Evolutionary conservation across 306 rosid species (phyloP).

Genomic region (Hippophae rhamnoides): DNA sequence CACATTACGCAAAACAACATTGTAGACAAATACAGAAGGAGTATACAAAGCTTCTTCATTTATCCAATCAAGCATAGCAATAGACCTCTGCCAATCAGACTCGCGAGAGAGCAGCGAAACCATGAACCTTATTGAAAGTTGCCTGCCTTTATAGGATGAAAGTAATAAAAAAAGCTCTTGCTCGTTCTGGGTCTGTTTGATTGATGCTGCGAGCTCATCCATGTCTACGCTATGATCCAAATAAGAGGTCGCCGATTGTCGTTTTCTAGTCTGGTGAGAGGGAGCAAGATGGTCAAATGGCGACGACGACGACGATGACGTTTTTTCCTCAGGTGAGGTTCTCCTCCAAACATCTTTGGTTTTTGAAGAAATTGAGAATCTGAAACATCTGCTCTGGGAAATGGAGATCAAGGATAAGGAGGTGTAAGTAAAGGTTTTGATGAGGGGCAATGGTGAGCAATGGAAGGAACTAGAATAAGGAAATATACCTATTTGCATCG

Average conservation of each 20-base stretch:
- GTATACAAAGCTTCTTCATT: conserved; percentile 64
- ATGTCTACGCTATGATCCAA: conserved; percentile 71
- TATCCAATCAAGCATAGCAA: conserved; percentile 84
- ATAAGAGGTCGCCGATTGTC: conserved; percentile 13
- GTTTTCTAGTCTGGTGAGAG: conserved; percentile 25
- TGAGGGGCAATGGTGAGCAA: conserved; percentile 12
- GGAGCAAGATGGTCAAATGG: conserved; percentile 4
- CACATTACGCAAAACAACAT: conserved; percentile 73
- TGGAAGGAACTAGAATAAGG: conserved; percentile 16
- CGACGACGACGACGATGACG: conserved; percentile 1
- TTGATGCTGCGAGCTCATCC: conserved; percentile 57
- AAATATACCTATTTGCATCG: conserved; percentile 16
- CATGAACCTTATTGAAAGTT: conserved; percentile 77
- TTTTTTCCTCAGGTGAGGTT: conserved; percentile 20
- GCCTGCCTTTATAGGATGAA: conserved; percentile 50
- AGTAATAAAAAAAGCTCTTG: conserved; percentile 48
- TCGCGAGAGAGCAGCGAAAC: conserved; percentile 71
- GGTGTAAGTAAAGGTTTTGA: conserved; percentile 12
- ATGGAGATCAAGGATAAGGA: conserved; percentile 7
- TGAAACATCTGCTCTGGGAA: conserved; percentile 6
- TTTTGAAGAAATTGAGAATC: conserved; percentile 16
- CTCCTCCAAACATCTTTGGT: conserved; percentile 60
- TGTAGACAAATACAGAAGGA: conserved; percentile 73
- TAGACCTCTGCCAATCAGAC: conserved; percentile 78
- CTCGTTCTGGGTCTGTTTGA: conserved; percentile 46